These are phyloP conservation scores for Lentinula detonsa DNA, from an alignment of 768 basidiomycete species.

Conservation along the genomic window DNA sequence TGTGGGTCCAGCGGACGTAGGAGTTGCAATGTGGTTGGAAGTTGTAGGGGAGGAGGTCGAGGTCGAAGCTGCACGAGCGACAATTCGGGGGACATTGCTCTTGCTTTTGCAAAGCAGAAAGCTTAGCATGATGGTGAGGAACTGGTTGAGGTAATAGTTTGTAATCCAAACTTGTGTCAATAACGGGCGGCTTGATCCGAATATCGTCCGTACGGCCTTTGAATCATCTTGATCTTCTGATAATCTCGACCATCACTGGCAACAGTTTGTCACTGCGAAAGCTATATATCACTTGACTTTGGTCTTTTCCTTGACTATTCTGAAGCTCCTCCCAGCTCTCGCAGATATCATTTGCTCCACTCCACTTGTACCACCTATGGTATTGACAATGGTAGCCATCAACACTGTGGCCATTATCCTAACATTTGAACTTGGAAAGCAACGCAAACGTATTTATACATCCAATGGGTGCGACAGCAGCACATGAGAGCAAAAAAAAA, in stretches of 20 bases:
- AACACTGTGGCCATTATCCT: no score
- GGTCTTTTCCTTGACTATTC: no score
- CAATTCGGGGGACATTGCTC: not conserved
- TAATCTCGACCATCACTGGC: not conserved
- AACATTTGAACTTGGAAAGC: no score
- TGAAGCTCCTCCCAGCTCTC: no score
- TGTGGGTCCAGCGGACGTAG: constrained; percentile 12
- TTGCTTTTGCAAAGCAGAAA: not conserved
- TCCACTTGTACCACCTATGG: no score
- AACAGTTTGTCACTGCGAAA: no score
- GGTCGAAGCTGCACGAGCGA: constrained; percentile 3
- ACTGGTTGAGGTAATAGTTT: not conserved
- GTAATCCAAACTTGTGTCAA: not conserved
- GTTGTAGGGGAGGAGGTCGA: constrained; percentile 8
- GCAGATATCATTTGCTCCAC: no score
- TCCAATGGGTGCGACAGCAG: no score
- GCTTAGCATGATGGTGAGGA: constrained; percentile 5
- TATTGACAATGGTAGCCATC: no score
- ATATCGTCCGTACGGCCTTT: not conserved
- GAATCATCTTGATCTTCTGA: not conserved
- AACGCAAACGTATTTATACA: no score
- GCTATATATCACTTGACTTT: no score
- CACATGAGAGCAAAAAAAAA: no score
- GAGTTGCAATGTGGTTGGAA: constrained; percentile 7
- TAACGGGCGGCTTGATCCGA: not conserved